Percentiles rank a stretch among this genome's conserved stretches.
These are phyloP conservation scores for Chaetothyriales sp. DNA, from an alignment of 2,329 filamentous ascomycete species.

Conservation along the genomic window DNA sequence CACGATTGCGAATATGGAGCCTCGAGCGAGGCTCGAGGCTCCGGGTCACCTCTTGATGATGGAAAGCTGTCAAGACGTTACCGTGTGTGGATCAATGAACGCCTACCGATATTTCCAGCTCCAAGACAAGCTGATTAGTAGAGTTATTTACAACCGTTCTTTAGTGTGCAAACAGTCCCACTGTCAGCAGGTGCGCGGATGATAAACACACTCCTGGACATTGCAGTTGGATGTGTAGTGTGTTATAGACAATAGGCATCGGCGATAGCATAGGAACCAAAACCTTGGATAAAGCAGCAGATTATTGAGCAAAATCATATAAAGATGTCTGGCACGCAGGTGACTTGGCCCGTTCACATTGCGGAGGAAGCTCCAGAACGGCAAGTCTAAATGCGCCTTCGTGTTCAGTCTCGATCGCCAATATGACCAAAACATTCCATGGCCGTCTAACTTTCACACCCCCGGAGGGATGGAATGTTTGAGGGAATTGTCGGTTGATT, in stretches of 20 bases:
- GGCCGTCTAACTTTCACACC: neutral
- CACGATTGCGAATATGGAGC: neutral
- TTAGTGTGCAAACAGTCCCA: neutral
- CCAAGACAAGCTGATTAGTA: no score
- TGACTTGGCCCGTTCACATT: conserved; percentile 3
- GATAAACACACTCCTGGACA: neutral
- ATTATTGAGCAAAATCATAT: neutral
- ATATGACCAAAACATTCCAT: conserved; percentile 9
- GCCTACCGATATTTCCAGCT: no score
- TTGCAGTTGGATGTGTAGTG: neutral
- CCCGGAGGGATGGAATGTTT: neutral
- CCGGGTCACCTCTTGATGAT: neutral
- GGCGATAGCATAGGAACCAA: neutral
- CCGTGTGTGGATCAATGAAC: neutral
- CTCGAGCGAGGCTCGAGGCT: neutral
- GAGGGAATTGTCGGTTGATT: conserved; percentile 11
- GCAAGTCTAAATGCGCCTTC: neutral
- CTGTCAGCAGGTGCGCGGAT: neutral
- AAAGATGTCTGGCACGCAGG: conserved; percentile 9
- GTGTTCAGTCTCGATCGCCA: conserved; percentile 8
- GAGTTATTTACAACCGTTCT: no score
- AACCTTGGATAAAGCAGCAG: neutral
- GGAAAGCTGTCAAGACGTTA: neutral
- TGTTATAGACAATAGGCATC: neutral
- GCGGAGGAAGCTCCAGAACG: conserved; percentile 4